These are phyloP conservation scores for Gracilaria vermiculophylla DNA, from an alignment of 23 red algal species.

Conservation along the genomic window DNA sequence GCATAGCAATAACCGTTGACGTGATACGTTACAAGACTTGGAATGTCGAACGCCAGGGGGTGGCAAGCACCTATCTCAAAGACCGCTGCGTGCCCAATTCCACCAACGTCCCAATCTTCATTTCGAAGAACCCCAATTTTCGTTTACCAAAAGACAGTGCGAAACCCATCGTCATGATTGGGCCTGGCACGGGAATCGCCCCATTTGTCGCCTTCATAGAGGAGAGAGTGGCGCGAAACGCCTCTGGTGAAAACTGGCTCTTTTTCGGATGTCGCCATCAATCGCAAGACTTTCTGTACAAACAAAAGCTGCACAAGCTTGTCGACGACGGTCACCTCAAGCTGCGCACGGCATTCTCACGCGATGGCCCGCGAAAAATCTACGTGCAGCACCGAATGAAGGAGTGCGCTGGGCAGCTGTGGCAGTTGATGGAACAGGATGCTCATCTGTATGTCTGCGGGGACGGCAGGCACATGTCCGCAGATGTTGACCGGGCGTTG, in stretches of 20 bases:
- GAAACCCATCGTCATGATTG: slow-evolving; percentile 88
- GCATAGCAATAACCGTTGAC: slow-evolving; percentile 83
- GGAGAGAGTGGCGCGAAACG: slow-evolving; percentile 37
- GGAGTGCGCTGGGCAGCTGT: slow-evolving; percentile 46
- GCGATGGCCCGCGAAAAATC: slow-evolving; percentile 68
- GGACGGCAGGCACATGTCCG: slow-evolving; percentile 86
- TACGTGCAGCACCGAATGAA: slow-evolving; percentile 87
- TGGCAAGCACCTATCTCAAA: slow-evolving; percentile 68
- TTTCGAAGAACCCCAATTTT: slow-evolving; percentile 74
- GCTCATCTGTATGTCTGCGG: slow-evolving; percentile 95
- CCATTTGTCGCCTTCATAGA: slow-evolving; percentile 71
- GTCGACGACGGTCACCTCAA: slow-evolving; percentile 42
- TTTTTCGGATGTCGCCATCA: slow-evolving; percentile 93
- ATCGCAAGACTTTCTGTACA: slow-evolving; percentile 90
- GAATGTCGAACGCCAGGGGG: slow-evolving; percentile 53
- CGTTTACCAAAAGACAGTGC: slow-evolving; percentile 61
- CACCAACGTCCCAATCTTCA: slow-evolving; percentile 37
- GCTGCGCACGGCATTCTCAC: slow-evolving; percentile 87
- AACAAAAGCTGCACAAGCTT: slow-evolving; percentile 19
- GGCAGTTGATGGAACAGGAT: slow-evolving; percentile 62
- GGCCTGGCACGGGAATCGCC: slow-evolving; percentile 90
- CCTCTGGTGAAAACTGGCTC: slow-evolving; percentile 60
- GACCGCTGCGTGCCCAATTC: slow-evolving; percentile 35
- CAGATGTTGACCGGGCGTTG: slow-evolving; percentile 84
- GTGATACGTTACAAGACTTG: slow-evolving; percentile 61